Evolutionary conservation across 1,284 basidiomycete species (phyloP).

Genomic region (Trichosporon ovoides): DNA sequence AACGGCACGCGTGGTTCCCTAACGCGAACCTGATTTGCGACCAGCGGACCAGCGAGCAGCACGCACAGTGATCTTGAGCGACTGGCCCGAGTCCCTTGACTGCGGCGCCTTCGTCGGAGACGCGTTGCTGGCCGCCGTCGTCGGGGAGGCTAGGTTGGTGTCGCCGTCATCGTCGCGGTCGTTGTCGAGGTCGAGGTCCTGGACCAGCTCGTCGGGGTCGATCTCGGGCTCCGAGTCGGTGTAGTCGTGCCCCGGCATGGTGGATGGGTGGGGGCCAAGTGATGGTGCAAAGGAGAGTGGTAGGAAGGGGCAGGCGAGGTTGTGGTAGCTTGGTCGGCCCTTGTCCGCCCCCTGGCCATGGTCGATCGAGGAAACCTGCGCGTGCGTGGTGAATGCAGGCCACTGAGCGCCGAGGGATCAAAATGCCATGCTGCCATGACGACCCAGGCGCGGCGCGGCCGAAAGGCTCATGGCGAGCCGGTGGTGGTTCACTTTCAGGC

Average conservation of each 20-base stretch:
- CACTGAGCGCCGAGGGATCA: too few relatives aligned
- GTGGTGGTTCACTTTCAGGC: slow-evolving; percentile 9
- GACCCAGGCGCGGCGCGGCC: too few relatives aligned
- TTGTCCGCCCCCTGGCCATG: background rate
- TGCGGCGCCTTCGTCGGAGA: background rate
- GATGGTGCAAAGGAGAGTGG: background rate
- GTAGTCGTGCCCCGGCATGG: slow-evolving; percentile 23
- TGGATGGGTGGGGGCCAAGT: background rate
- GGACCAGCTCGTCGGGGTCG: slow-evolving; percentile 9
- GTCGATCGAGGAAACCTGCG: background rate
- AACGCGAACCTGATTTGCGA: too few relatives aligned
- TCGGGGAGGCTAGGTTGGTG: background rate
- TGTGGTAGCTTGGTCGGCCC: background rate
- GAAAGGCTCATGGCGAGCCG: too few relatives aligned
- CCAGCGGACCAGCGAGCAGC: background rate
- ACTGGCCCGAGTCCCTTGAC: slow-evolving; percentile 1
- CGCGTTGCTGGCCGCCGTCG: background rate
- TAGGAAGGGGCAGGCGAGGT: background rate
- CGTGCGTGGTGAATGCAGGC: too few relatives aligned
- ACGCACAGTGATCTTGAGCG: slow-evolving; percentile 11
- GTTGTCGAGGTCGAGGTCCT: background rate
- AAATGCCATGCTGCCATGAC: too few relatives aligned
- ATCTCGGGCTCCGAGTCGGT: slow-evolving; percentile 31
- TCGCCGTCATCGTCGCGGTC: background rate
- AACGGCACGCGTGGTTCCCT: too few relatives aligned